Percentiles rank a stretch among this genome's conserved stretches.
phyloP scores from a whole-genome alignment of 2,329 filamentous ascomycete species.

The Domatiomyces catenatus region DNA sequence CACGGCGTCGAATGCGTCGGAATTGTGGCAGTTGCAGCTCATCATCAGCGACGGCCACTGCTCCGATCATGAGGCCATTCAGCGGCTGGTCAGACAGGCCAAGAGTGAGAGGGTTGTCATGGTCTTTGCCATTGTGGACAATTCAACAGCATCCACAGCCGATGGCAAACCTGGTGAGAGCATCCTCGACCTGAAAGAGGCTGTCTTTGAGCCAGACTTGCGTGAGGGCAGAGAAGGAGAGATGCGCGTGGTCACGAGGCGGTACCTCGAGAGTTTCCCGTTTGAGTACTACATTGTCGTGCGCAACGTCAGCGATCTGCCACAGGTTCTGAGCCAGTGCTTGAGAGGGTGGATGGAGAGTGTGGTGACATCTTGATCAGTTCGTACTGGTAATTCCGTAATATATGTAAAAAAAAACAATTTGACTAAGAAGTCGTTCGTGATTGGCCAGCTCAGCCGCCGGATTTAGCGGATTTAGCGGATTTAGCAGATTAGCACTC shows the following conservation, averaged over 20 bases:
- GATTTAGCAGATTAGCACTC: too few species aligned
- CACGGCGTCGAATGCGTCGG: slow-evolving; percentile 32
- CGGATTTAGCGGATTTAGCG: not conserved
- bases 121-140: slow-evolving; percentile 82
- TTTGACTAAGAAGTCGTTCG: not conserved
- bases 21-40: slow-evolving; percentile 89
- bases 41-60: slow-evolving; percentile 91
- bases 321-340: slow-evolving; percentile 69
- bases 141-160: slow-evolving; percentile 6
- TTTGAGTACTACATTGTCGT: slow-evolving; percentile 97
- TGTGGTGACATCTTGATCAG: slow-evolving; percentile 29
- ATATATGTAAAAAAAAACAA: not conserved
- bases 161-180: slow-evolving; percentile 26
- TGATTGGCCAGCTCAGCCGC: not conserved
- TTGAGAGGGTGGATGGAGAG: slow-evolving; percentile 91
- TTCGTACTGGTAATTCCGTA: not conserved
- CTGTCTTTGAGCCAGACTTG: slow-evolving; percentile 58
- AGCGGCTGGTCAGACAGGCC: slow-evolving; percentile 68
- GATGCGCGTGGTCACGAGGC: slow-evolving; percentile 60
- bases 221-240: slow-evolving; percentile 39
- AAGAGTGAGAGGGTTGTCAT: slow-evolving; percentile 93
- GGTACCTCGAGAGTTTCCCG: slow-evolving; percentile 89
- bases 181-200: slow-evolving; percentile 79
- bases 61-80: slow-evolving; percentile 72
- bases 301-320: slow-evolving; percentile 77